phyloP scores from a whole-genome alignment of 805 yeast genomes.

The Teunomyces funiuensis region DNA sequence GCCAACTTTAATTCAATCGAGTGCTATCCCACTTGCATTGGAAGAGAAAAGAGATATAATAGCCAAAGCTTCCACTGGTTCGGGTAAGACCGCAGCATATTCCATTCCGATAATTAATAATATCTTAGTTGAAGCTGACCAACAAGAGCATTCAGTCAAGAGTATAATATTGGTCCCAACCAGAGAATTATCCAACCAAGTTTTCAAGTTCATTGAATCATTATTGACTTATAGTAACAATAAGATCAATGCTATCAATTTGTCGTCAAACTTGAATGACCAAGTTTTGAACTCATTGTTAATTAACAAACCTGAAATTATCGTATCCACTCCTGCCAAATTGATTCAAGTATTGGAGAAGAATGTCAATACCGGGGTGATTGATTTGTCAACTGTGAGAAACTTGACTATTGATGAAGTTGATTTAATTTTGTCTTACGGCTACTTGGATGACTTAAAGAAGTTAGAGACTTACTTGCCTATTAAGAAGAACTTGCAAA shows the following conservation, averaged over 20 bases:
- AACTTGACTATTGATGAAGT: constrained; percentile 92
- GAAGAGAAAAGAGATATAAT: constrained; percentile 89
- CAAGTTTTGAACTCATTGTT: constrained; percentile 71
- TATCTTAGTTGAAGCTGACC: constrained; percentile 47
- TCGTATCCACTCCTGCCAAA: constrained; percentile 86
- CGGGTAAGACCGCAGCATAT: constrained; percentile 94
- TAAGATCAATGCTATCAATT: constrained; percentile 61
- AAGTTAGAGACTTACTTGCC: constrained; percentile 65
- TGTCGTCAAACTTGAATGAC: constrained; percentile 65
- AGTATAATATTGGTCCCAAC: constrained; percentile 89
- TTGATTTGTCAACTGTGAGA: constrained; percentile 57
- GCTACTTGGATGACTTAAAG: constrained; percentile 82
- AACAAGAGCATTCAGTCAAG: constrained; percentile 37
- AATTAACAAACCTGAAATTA: constrained; percentile 72
- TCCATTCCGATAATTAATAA: constrained; percentile 82
- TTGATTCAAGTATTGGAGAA: constrained; percentile 56
- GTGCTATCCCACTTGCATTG: constrained; percentile 88
- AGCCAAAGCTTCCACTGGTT: constrained; percentile 93
- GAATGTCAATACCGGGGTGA: constrained; percentile 29
- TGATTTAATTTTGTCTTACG: constrained; percentile 85
- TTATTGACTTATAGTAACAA: constrained; percentile 71
- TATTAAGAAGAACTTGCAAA: constrained; percentile 74
- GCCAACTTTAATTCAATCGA: constrained; percentile 89
- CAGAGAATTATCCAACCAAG: constrained; percentile 87
- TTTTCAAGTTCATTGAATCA: constrained; percentile 64